These are phyloP conservation scores for Hymenoscyphus albidus DNA, from an alignment of 2,329 filamentous ascomycete genomes.

Conservation along the genomic window DNA sequence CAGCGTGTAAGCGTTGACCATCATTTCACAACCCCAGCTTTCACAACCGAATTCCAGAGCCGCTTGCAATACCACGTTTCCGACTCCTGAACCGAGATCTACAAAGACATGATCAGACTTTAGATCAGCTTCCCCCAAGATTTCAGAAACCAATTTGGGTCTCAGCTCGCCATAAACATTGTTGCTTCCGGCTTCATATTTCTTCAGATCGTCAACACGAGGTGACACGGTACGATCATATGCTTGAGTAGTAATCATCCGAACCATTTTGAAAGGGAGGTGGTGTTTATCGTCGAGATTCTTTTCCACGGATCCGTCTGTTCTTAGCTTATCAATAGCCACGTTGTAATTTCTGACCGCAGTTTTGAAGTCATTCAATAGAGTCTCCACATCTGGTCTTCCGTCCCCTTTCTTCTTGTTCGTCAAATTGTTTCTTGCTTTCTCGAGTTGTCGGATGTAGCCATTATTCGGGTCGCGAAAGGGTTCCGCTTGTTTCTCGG, in stretches of 20 bases:
- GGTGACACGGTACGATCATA: constrained; percentile 92
- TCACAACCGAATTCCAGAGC: constrained; percentile 91
- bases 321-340: constrained; percentile 60
- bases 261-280: constrained; percentile 68
- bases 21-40: constrained; percentile 95
- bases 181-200: constrained; percentile 86
- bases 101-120: constrained; percentile 85
- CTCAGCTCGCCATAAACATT: constrained; percentile 94
- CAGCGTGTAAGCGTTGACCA: constrained; percentile 82
- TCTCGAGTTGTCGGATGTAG: constrained; percentile 71
- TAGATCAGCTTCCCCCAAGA: constrained; percentile 72
- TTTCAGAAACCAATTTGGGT: constrained; percentile 76
- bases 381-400: constrained; percentile 32
- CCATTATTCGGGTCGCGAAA: constrained; percentile 72
- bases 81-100: constrained; percentile 91
- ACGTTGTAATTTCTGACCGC: constrained; percentile 76
- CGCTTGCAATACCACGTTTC: constrained; percentile 91
- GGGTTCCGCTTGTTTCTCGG: constrained; percentile 59
- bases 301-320: constrained; percentile 66
- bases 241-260: constrained; percentile 79
- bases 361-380: constrained; percentile 62
- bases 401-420: constrained; percentile 55
- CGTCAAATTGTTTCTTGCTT: constrained; percentile 45
- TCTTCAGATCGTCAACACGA: constrained; percentile 74
- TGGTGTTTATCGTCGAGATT: constrained; percentile 67